phyloP scores from a whole-genome alignment of 768 basidiomycete genomes.

The Candolleomyces aberdarensis region DNA sequence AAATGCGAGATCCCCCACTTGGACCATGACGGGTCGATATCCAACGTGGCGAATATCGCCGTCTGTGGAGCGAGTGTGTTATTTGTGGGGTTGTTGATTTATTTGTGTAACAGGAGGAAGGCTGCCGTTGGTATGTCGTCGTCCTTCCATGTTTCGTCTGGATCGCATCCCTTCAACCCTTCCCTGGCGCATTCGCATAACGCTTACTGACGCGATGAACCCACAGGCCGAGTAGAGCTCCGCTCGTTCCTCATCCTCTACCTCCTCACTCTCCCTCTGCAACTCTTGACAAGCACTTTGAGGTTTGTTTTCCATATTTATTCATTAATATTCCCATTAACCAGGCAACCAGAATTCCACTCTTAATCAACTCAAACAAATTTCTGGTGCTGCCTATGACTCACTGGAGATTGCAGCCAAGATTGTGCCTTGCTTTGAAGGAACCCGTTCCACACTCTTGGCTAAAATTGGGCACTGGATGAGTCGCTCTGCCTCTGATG shows the following conservation, averaged over 20 bases:
- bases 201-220: not conserved
- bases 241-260: conserved; percentile 64
- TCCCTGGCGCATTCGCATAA: not conserved
- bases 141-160: not conserved
- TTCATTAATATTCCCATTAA: too few relatives aligned
- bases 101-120: conserved; percentile 58
- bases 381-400: too few relatives aligned
- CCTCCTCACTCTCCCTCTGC: conserved; percentile 69
- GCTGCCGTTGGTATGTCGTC: conserved; percentile 72
- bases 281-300: conserved; percentile 82
- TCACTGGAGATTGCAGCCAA: too few relatives aligned
- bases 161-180: too few relatives aligned
- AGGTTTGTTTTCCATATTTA: too few relatives aligned
- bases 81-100: conserved; percentile 54
- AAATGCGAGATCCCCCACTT: conserved; percentile 72
- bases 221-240: conserved; percentile 64
- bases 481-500: too few relatives aligned
- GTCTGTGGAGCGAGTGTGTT: conserved; percentile 73
- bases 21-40: conserved; percentile 56
- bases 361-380: too few relatives aligned
- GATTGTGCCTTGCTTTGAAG: too few relatives aligned
- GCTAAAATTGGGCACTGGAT: too few relatives aligned
- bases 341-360: too few relatives aligned
- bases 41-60: conserved; percentile 86
- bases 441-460: too few relatives aligned